Evolutionary conservation across 257 asterid genomes (phyloP), one percentile per base, ranked within the genome.

Genomic region (Solanum corneliomulleri): DNA sequence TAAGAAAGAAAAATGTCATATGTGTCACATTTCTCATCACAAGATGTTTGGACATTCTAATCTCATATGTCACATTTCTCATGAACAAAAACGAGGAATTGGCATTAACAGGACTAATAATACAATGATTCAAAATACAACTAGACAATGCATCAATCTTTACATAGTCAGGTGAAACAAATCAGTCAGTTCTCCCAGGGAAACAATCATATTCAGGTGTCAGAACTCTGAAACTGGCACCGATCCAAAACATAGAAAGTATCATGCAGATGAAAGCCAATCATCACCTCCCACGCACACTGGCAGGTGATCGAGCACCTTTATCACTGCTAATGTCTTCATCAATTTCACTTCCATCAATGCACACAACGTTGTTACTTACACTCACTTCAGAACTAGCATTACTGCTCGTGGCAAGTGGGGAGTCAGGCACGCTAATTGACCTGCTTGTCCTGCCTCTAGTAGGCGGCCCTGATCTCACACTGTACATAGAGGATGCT

Each of bases 371-470:
- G 82, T 93, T 93, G 88, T 95, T 92, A 84, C 91, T 94, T 80
- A 94, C 95, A 90, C 99, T 95, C 91, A 97, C 88, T 64, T 97
- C 99, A 21, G 99, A 97, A 88, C 99, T 97, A 84, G 95, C 97
- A 90, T 94, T 95, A 88, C 99, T 97, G 90, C 99, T 97, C 2
- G 99, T 95, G 23, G 98, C 98, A 31, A 94, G 97, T 13, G 99
- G 98, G 68, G 99, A 97, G 88, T 94, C 99, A 23, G 96, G 94
- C 37, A 95, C 93, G 66, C 98, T 94, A n/a, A 84, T 92, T 29
- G 95, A 89, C 82, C 91, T 89, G 91, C 94, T 92, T 33, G 95
- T 89, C 85, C 91, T 89, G 92, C 94, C 91, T 89, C 93, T 93
- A 86, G 86, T 52, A 15, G 95, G 93, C 58, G 95, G 93, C 64